phyloP scores from a whole-genome alignment of 1,284 basidiomycete species.

The Leccinum fallax region DNA sequence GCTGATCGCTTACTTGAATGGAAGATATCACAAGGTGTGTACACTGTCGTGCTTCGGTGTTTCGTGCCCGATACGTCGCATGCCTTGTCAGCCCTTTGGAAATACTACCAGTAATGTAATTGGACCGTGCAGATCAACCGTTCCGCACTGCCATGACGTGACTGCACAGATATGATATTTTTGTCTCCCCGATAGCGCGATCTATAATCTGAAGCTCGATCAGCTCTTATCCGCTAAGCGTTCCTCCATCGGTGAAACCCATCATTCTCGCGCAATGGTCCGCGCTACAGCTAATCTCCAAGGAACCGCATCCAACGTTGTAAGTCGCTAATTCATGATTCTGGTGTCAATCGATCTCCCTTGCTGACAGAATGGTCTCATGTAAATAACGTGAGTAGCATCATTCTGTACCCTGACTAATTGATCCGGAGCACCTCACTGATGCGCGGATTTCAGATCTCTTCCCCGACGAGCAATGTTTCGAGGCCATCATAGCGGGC shows the following conservation, averaged over 20 bases:
- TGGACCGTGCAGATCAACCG: background rate
- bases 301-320: conserved; percentile 27
- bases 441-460: conserved; percentile 7
- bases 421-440: background rate
- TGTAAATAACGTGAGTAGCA: conserved; percentile 27
- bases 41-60: background rate
- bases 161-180: too few relatives aligned
- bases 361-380: conserved; percentile 25
- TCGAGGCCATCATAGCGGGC: conserved; percentile 64
- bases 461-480: conserved; percentile 54
- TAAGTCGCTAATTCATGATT: conserved; percentile 32
- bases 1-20: background rate
- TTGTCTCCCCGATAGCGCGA: too few relatives aligned
- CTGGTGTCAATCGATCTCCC: background rate
- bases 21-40: background rate
- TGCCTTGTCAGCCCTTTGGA: background rate
- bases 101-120: background rate
- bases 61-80: background rate
- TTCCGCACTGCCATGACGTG: too few relatives aligned
- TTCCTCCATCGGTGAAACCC: background rate
- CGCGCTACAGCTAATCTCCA: conserved; percentile 33
- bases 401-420: background rate
- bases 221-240: background rate
- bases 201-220: background rate
- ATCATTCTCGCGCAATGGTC: conserved; percentile 13